Conservation (phyloP, 441 rosid genomes). For the Gossypium davidsonii region DNA sequence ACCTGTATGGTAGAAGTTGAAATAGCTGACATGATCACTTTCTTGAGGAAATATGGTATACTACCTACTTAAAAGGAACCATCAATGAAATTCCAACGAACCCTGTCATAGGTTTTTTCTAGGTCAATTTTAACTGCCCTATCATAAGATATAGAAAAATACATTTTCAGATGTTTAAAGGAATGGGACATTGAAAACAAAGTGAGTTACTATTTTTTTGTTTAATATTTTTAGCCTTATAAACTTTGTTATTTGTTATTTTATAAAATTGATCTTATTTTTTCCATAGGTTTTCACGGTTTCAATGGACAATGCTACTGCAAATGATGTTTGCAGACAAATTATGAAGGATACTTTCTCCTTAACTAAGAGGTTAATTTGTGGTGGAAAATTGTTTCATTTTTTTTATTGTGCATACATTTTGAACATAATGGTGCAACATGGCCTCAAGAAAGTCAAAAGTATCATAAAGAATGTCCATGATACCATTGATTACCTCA, state of each 20-base stretch:
- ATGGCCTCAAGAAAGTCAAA: not conserved
- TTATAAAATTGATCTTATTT: too few species aligned
- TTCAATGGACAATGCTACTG: not conserved
- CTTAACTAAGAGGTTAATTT: not conserved
- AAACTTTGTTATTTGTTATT: not conserved
- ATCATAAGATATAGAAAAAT: not conserved
- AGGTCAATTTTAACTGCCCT: too few species aligned
- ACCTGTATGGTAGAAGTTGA: too few species aligned
- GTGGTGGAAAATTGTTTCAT: too few species aligned
- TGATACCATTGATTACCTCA: too few species aligned
- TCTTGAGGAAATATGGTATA: too few species aligned
- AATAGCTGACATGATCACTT: too few species aligned
- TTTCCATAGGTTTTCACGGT: not conserved
- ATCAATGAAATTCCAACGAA: too few species aligned
- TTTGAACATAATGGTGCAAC: not conserved
- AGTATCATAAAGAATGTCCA: too few species aligned
- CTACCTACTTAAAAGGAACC: too few species aligned
- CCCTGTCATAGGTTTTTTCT: too few species aligned
- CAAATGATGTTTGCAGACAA: not conserved
- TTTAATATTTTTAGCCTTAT: too few species aligned
- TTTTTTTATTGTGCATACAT: not conserved
- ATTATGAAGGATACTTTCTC: not conserved
- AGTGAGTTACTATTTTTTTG: not conserved
- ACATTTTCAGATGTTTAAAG: not conserved
- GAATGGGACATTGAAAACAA: not conserved